These are phyloP conservation scores for Skeletonema costatum DNA, from an alignment of 108 stramenopile species.

Conservation along the genomic window DNA sequence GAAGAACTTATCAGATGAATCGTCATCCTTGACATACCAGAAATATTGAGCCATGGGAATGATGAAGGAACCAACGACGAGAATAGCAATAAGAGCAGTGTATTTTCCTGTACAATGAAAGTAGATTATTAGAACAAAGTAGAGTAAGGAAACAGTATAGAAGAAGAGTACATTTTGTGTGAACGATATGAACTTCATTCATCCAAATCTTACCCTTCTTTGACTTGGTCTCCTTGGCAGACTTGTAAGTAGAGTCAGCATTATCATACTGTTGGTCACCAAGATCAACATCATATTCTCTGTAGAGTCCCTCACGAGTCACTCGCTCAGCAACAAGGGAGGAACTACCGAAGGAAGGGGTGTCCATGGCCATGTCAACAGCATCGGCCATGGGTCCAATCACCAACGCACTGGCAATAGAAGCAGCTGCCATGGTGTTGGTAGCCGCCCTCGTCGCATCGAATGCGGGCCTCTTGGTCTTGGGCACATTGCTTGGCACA, in stretches of 20 bases:
- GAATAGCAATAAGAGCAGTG: slow-evolving; percentile 89
- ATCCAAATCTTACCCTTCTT: slow-evolving; percentile 83
- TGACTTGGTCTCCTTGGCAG: slow-evolving; percentile 83
- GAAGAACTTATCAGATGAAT: slow-evolving; percentile 86
- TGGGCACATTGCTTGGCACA: slow-evolving; percentile 36
- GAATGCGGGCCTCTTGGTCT: slow-evolving; percentile 31
- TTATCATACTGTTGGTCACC: slow-evolving; percentile 71
- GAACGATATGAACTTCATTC: slow-evolving; percentile 44
- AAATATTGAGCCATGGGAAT: slow-evolving; percentile 98
- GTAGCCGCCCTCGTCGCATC: slow-evolving; percentile 26
- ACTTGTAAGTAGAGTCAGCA: slow-evolving; percentile 87
- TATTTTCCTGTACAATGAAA: slow-evolving; percentile 79
- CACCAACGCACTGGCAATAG: slow-evolving; percentile 38
- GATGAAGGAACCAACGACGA: slow-evolving; percentile 94
- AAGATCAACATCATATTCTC: slow-evolving; percentile 82
- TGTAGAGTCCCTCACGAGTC: slow-evolving; percentile 79
- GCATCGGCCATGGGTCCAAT: slow-evolving; percentile 61
- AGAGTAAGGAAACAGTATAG: neutral
- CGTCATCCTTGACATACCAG: slow-evolving; percentile 94
- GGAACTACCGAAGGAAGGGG: slow-evolving; percentile 58
- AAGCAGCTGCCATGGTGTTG: slow-evolving; percentile 34
- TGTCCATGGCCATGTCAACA: slow-evolving; percentile 41
- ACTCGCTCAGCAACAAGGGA: slow-evolving; percentile 74
- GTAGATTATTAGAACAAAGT: neutral
- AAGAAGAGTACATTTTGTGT: slow-evolving; percentile 8